Evolutionary conservation across 805 yeast species (phyloP).

Genomic region (Pichia manshurica): DNA sequence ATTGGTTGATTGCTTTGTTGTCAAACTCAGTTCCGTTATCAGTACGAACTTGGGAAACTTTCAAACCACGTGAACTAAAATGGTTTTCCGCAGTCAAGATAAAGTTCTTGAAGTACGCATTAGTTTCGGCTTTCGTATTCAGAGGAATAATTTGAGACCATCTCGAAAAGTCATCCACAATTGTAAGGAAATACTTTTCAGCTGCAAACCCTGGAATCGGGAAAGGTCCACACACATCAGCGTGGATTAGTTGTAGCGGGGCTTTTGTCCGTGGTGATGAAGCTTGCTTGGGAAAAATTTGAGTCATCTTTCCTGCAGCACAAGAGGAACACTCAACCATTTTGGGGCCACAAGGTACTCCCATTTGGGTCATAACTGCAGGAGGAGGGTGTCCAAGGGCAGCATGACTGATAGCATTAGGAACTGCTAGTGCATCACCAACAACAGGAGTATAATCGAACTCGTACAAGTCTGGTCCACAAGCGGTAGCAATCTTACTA

Average conservation of each 20-base stretch:
- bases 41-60: not conserved
- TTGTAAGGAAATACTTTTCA: constrained; percentile 10
- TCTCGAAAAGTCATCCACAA: constrained; percentile 11
- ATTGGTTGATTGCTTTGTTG: not conserved
- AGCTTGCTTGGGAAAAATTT: not conserved
- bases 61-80: not conserved
- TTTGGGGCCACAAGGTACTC: not conserved
- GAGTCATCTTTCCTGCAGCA: constrained; percentile 1
- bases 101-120: not conserved
- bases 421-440: too few species aligned
- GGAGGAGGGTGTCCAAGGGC: constrained; percentile 4
- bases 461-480: not conserved
- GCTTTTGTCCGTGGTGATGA: not conserved
- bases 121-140: not conserved
- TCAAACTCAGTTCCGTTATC: constrained; percentile 3
- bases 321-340: not conserved
- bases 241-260: constrained; percentile 3
- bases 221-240: constrained; percentile 8
- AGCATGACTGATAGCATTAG: too few species aligned
- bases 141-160: not conserved
- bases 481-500: not conserved
- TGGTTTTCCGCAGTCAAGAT: constrained; percentile 1
- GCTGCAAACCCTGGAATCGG: constrained; percentile 8
- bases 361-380: constrained; percentile 1
- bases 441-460: not conserved